Conservation (phyloP, 352 stramenopile species). For the Pythium dissimile region DNA sequence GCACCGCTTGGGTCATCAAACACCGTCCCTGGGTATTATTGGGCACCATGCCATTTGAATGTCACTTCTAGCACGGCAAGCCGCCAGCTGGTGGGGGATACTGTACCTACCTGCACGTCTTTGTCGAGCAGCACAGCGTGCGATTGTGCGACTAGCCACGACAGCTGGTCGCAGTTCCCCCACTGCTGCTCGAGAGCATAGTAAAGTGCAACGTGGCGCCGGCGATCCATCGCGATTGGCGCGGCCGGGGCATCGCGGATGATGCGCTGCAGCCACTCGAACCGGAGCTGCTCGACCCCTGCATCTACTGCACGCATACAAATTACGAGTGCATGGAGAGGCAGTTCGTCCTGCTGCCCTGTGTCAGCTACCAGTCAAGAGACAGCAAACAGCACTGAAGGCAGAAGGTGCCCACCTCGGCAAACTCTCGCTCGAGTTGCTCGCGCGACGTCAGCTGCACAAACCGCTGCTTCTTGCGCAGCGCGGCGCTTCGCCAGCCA, state of each 20-base stretch:
- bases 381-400: not conserved
- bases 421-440: slow-evolving; percentile 39
- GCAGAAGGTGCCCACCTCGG: too few species aligned
- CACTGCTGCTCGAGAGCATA: slow-evolving; percentile 50
- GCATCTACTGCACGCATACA: not conserved
- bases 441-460: slow-evolving; percentile 20
- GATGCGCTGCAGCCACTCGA: slow-evolving; percentile 34
- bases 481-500: slow-evolving; percentile 33
- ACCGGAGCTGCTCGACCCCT: slow-evolving; percentile 1
- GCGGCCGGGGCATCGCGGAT: slow-evolving; percentile 23
- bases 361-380: not conserved
- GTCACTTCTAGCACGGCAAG: not conserved
- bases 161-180: slow-evolving; percentile 38
- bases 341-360: slow-evolving; percentile 31
- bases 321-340: slow-evolving; percentile 37
- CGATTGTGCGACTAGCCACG: slow-evolving; percentile 49
- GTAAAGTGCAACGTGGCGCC: slow-evolving; percentile 27
- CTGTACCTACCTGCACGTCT: slow-evolving; percentile 31
- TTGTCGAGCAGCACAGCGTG: slow-evolving; percentile 34
- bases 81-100: too few species aligned
- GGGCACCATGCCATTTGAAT: not conserved
- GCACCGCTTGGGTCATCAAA: slow-evolving; percentile 39
- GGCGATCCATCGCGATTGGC: slow-evolving; percentile 23
- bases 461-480: slow-evolving; percentile 44
- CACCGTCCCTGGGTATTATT: slow-evolving; percentile 29